phyloP scores from a whole-genome alignment of 352 stramenopile species.

The Phytophthora citricola region DNA sequence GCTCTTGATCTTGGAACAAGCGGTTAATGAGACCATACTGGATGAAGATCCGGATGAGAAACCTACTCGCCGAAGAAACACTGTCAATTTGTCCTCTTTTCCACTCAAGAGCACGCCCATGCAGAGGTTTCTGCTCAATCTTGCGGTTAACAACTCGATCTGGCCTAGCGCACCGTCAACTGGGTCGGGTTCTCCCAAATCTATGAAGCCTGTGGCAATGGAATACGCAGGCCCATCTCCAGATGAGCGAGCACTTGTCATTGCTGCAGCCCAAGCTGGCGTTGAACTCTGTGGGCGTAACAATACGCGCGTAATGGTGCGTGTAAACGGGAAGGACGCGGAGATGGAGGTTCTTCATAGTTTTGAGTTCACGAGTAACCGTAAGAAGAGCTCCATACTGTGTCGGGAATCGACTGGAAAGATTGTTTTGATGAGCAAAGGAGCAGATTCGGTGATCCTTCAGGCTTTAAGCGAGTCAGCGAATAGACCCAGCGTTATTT shows the following conservation, averaged over 20 bases:
- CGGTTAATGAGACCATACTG: constrained; percentile 13
- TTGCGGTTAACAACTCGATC: constrained; percentile 69
- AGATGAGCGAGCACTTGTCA: constrained; percentile 77
- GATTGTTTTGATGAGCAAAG: constrained; percentile 76
- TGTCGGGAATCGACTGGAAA: constrained; percentile 41
- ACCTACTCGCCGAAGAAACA: constrained; percentile 18
- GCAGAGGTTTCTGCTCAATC: constrained; percentile 58
- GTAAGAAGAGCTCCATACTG: constrained; percentile 75
- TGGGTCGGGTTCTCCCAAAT: background rate
- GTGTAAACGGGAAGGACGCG: constrained; percentile 36
- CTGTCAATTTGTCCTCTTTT: constrained; percentile 3
- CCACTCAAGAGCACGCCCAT: constrained; percentile 31
- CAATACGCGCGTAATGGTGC: constrained; percentile 40
- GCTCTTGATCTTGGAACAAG: constrained; percentile 34
- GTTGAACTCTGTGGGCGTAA: constrained; percentile 45
- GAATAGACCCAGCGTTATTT: constrained; percentile 36
- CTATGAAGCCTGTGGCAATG: constrained; percentile 11
- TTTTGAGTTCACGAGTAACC: constrained; percentile 71
- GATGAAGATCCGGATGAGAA: constrained; percentile 9
- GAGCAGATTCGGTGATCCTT: constrained; percentile 91
- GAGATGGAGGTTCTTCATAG: constrained; percentile 57
- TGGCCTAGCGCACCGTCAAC: constrained; percentile 32
- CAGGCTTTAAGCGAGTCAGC: constrained; percentile 37
- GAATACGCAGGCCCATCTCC: constrained; percentile 84
- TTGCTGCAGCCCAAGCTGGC: constrained; percentile 53